Percentiles rank a stretch among this genome's conserved stretches.
Conservation (phyloP, 495 filamentous ascomycete genomes). For the Aspergillus diversus region DNA sequence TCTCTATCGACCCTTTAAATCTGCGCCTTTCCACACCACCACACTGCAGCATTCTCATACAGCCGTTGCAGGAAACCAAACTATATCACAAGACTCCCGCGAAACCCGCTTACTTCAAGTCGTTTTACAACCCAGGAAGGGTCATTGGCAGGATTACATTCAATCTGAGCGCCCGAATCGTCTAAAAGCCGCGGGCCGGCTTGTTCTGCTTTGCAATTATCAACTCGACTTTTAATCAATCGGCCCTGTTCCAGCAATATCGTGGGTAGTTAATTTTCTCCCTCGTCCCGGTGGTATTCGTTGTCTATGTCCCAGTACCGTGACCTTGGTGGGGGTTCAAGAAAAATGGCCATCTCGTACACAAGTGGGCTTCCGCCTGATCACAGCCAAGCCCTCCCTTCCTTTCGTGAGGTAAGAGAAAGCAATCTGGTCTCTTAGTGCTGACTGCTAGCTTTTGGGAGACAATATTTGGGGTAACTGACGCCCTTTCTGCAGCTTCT, state of each 20-base stretch:
- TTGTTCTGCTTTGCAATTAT: conserved; percentile 20
- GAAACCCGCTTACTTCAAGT: neutral
- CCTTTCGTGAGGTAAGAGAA: conserved; percentile 50
- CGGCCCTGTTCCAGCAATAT: conserved; percentile 7
- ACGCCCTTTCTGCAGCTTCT: conserved; percentile 38
- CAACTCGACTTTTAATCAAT: neutral
- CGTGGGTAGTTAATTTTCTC: conserved; percentile 4
- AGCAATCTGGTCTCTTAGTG: conserved; percentile 7
- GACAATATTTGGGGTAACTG: conserved; percentile 12
- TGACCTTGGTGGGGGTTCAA: conserved; percentile 41
- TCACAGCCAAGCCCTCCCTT: conserved; percentile 46
- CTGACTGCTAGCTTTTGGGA: conserved; percentile 9
- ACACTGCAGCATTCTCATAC: conserved; percentile 9
- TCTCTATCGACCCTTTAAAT: conserved; percentile 12
- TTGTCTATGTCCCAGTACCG: conserved; percentile 48
- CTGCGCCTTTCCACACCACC: conserved; percentile 1
- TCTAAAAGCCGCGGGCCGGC: conserved; percentile 30
- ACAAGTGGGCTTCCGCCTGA: conserved; percentile 40
- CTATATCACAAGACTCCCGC: conserved; percentile 3
- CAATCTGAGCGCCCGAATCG: conserved; percentile 7
- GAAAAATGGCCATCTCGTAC: conserved; percentile 51
- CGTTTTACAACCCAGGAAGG: neutral
- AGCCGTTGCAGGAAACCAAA: neutral
- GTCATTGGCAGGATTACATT: neutral
- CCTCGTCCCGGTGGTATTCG: conserved; percentile 1